Percentiles rank a stretch among this genome's conserved stretches.
phyloP scores from a whole-genome alignment of 1,284 basidiomycete genomes.

The Mycosarcoma maydis region DNA sequence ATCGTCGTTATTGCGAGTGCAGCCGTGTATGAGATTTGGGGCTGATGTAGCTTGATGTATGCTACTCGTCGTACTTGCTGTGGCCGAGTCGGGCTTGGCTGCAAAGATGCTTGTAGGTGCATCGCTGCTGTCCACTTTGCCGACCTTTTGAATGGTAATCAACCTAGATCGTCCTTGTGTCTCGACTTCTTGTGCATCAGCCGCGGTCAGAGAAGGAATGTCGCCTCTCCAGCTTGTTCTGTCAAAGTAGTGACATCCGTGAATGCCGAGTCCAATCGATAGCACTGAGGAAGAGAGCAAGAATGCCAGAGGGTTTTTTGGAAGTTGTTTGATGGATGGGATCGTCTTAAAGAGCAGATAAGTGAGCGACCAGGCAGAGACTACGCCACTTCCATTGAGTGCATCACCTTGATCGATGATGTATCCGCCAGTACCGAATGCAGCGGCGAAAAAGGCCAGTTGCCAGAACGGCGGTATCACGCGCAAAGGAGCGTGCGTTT shows the following conservation, averaged over 20 bases:
- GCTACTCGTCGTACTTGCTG: neutral
- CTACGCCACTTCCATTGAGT: conserved; percentile 59
- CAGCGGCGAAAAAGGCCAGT: conserved; percentile 51
- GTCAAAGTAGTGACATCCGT: conserved; percentile 61
- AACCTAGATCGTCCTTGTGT: conserved; percentile 5
- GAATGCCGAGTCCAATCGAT: conserved; percentile 48
- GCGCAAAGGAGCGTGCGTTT: conserved; percentile 13
- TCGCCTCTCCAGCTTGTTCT: conserved; percentile 58
- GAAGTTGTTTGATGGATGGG: conserved; percentile 31
- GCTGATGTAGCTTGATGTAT: neutral
- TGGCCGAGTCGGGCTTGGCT: neutral
- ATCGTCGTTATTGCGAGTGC: conserved; percentile 19
- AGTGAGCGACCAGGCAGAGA: conserved; percentile 57
- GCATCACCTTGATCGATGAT: conserved; percentile 60
- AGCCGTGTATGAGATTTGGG: too few relatives aligned
- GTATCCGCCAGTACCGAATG: conserved; percentile 60
- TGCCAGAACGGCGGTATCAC: conserved; percentile 61
- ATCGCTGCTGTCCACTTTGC: neutral
- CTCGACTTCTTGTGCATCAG: neutral
- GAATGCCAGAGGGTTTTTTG: conserved; percentile 35
- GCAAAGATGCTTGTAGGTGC: conserved; percentile 23
- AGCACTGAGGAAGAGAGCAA: conserved; percentile 27
- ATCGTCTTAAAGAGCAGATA: conserved; percentile 58
- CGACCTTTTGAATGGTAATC: conserved; percentile 18
- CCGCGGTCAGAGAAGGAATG: conserved; percentile 32